Base-by-base conservation (phyloP, 768 basidiomycete genomes). In the Dictyophora rubrovolvata region DNA sequence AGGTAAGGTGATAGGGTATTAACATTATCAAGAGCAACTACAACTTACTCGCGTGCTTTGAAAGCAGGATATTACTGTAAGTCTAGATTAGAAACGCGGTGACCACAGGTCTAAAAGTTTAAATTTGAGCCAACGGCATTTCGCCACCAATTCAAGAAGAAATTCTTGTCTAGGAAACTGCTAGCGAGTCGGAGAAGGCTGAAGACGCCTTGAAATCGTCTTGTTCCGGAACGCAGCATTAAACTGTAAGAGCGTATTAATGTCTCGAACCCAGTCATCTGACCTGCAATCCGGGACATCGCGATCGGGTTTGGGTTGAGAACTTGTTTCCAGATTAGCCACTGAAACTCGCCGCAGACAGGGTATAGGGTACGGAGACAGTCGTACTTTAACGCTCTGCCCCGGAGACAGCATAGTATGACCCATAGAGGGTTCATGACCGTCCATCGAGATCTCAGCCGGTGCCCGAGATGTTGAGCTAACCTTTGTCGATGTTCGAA, bases 261-360 rank as follows among this genome's bases (percentile, higher is more conserved):
- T 96, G 67, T 96, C 93, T 57, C 89, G 79, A n/a, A 94, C 92
- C 93, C 93, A 96, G 65, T 93, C 92, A 67, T 92, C 89, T n/a
- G 59, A 60, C 12, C 59, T 22, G 21, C 51, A 36, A 33, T 48
- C 36, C 48, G 37, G 53, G n/a, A 87, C 9, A 80, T 80, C 22
- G 82, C 87, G 23, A 87, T 87, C 70, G 87, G 85, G 53, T 73
- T 76, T 21, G 28, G 7, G 18, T 18, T 47, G 0, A 42, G 53
- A 5, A 62, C 56, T 37, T 60, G 64, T n/a, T 58, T 55, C 60
- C 74, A 71, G 70, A 53, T 84, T 81, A 3, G 81, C 77, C 60
- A 88, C 87, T 1, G 87, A 89, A 20, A 88, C 89, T 20, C 89
- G 79, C 63, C 89, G 93, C 68, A 96, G 89, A 70, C 93, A 97